These are phyloP conservation scores for Nothophoma quercina DNA, from an alignment of 2,329 filamentous ascomycete genomes.

Conservation along the genomic window DNA sequence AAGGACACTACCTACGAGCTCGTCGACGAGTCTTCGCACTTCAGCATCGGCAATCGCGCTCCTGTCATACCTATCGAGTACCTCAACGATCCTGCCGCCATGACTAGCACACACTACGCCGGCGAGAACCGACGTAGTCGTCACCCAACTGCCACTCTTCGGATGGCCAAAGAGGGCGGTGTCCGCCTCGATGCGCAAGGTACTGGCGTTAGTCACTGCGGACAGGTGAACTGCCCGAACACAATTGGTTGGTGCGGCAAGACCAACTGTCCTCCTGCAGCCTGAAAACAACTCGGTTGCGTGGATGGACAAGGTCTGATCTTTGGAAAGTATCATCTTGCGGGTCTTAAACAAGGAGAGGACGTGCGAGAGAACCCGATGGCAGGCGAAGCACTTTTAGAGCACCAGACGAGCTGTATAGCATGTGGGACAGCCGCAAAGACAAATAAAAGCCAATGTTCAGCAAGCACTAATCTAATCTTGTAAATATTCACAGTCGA, in stretches of 20 bases:
- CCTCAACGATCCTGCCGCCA: background rate
- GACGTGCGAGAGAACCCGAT: no score
- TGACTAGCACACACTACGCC: background rate
- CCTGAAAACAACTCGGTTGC: no score
- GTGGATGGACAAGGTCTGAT: no score
- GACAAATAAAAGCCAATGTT: no score
- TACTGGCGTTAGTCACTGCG: background rate
- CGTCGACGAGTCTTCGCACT: background rate
- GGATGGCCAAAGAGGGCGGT: background rate
- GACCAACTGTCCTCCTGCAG: background rate
- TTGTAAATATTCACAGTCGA: no score
- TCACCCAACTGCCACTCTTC: no score
- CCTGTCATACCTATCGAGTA: background rate
- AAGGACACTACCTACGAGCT: background rate
- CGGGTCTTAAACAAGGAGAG: no score
- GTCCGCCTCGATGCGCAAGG: background rate
- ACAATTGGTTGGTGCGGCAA: background rate
- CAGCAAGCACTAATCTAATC: no score
- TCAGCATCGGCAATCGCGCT: background rate
- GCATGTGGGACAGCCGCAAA: no score
- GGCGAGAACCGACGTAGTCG: background rate
- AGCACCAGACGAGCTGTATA: no score
- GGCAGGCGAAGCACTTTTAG: no score
- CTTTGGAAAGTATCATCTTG: no score
- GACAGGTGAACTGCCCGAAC: background rate